phyloP scores from a whole-genome alignment of 2,329 filamentous ascomycete genomes.

The Arthrinium phaeospermum region DNA sequence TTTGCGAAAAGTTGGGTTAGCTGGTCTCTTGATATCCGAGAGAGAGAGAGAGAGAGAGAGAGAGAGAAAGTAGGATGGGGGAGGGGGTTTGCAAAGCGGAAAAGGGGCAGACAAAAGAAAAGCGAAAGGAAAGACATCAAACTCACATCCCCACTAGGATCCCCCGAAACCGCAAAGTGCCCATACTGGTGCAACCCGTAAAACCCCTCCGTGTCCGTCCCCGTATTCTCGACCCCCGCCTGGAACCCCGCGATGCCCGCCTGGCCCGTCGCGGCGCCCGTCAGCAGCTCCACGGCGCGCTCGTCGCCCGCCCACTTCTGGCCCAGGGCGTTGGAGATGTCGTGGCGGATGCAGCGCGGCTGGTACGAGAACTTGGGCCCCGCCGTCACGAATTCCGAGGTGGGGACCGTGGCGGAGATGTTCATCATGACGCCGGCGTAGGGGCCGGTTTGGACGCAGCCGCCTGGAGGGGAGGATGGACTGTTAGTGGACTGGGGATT shows the following conservation, averaged over 20 bases:
- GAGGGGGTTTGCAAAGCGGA: not conserved
- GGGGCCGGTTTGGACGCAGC: conserved; percentile 44
- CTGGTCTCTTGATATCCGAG: conserved; percentile 38
- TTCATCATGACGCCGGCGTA: conserved; percentile 33
- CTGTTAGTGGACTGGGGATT: not conserved
- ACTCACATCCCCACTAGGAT: conserved; percentile 20
- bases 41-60: conserved; percentile 35
- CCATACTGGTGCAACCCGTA: conserved; percentile 40
- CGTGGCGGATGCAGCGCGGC: conserved; percentile 26
- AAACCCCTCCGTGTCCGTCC: conserved; percentile 16
- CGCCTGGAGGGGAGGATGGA: conserved; percentile 21
- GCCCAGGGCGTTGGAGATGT: conserved; percentile 24
- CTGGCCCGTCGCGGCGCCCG: conserved; percentile 24
- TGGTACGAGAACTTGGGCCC: conserved; percentile 24
- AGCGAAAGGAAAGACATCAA: not conserved
- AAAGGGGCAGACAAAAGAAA: not conserved
- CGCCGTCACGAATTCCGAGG: conserved; percentile 30
- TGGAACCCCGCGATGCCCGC: conserved; percentile 21
- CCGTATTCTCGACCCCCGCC: conserved; percentile 17
- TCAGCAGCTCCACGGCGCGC: conserved; percentile 34
- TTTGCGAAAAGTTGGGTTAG: not conserved
- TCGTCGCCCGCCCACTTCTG: conserved; percentile 31
- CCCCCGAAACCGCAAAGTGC: conserved; percentile 41
- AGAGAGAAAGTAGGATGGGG: conserved; percentile 30
- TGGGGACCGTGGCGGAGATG: conserved; percentile 31